Percentiles rank a stretch among this genome's conserved stretches.
phyloP scores from a whole-genome alignment of 208 protist species.

The Plasmodiophora brassicae region DNA sequence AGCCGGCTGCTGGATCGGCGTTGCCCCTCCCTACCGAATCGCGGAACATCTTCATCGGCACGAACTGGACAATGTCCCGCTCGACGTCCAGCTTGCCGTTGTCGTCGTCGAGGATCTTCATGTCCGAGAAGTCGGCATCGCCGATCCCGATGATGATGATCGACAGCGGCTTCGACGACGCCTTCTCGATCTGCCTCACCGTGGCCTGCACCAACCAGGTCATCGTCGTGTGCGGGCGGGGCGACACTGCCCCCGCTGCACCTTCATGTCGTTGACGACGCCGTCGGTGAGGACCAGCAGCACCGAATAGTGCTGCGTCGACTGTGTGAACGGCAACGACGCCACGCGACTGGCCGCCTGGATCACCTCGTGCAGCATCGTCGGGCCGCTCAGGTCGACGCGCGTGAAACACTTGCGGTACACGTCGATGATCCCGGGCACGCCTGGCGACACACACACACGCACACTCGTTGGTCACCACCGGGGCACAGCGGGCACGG shows the following conservation, averaged over 20 bases:
- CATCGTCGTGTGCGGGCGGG: not conserved
- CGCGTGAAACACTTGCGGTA: conserved; percentile 25
- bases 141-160: conserved; percentile 52
- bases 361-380: conserved; percentile 7
- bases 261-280: conserved; percentile 45
- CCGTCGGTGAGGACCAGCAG: conserved; percentile 42
- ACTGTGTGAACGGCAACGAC: not conserved
- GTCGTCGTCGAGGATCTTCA: conserved; percentile 36
- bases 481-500: not conserved
- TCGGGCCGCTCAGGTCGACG: conserved; percentile 33
- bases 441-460: not conserved
- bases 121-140: conserved; percentile 33
- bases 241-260: not conserved
- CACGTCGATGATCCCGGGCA: not conserved
- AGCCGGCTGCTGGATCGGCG: too few relatives aligned
- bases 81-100: not conserved
- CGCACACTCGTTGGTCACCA: not conserved
- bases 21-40: not conserved
- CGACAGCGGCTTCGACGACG: conserved; percentile 13
- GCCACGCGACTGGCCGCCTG: not conserved
- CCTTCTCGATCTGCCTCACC: not conserved
- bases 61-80: conserved; percentile 45
- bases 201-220: too few relatives aligned
- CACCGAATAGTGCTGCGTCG: conserved; percentile 31
- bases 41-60: conserved; percentile 18